phyloP scores from a whole-genome alignment of 2,329 filamentous ascomycete species.

The Beauveria pseudobassiana region DNA sequence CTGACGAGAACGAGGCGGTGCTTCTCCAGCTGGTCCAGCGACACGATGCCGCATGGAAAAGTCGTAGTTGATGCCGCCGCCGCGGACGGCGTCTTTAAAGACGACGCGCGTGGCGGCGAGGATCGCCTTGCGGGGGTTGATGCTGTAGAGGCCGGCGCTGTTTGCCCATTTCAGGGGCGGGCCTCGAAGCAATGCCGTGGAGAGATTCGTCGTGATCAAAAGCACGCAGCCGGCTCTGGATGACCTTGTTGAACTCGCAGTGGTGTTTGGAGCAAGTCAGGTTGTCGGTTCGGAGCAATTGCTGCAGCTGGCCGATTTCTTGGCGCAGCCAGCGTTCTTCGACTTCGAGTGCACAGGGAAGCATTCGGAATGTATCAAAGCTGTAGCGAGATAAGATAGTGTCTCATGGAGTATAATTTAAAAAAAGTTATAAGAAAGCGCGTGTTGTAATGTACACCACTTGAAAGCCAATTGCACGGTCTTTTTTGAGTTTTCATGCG shows the following conservation, averaged over 20 bases:
- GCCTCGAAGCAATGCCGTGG: neutral
- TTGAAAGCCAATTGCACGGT: neutral
- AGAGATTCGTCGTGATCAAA: constrained; percentile 23
- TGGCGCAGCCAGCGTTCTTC: constrained; percentile 27
- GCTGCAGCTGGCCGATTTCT: constrained; percentile 19
- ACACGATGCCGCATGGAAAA: constrained; percentile 23
- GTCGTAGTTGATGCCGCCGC: constrained; percentile 21
- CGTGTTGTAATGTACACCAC: neutral
- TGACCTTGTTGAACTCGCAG: constrained; percentile 25
- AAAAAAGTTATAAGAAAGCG: neutral
- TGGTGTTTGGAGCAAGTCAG: constrained; percentile 17
- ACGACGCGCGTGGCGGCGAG: constrained; percentile 18
- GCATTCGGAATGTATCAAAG: constrained; percentile 19
- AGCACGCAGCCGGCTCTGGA: constrained; percentile 22
- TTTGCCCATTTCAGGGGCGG: neutral
- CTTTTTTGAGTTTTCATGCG: too few relatives aligned
- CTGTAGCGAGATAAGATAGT: too few relatives aligned
- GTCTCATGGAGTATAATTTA: too few relatives aligned
- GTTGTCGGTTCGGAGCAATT: constrained; percentile 19
- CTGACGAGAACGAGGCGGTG: constrained; percentile 18
- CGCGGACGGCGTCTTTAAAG: constrained; percentile 20
- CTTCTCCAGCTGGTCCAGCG: constrained; percentile 26
- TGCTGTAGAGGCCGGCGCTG: neutral
- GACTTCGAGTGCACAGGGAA: constrained; percentile 23
- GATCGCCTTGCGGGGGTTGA: constrained; percentile 24